Evolutionary conservation across 805 yeast species (phyloP).

Genomic region (Lipomyces sp.): DNA sequence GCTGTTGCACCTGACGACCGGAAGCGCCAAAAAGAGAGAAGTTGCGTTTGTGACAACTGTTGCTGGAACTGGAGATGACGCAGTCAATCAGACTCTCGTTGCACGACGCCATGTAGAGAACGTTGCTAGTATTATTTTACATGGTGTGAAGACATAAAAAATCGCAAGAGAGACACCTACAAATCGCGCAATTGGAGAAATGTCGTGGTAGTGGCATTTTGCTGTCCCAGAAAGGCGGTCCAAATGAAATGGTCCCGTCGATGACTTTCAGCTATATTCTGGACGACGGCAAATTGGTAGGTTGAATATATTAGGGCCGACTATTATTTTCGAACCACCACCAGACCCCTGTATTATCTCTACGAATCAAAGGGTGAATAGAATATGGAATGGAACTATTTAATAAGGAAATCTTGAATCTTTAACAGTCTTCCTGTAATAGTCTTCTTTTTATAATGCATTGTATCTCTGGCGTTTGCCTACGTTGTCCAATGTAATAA

Average conservation of each 20-base stretch:
- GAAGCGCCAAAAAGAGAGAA: conserved; percentile 10
- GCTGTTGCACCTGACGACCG: neutral
- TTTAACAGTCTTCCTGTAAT: neutral
- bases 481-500: no score
- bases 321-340: neutral
- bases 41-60: conserved; percentile 20
- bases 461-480: neutral
- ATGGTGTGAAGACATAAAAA: neutral
- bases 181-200: neutral
- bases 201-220: neutral
- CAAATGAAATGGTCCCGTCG: neutral
- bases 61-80: conserved; percentile 13
- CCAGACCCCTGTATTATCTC: neutral
- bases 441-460: neutral
- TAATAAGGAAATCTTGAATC: neutral
- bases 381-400: neutral
- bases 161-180: neutral
- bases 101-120: conserved; percentile 24
- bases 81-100: conserved; percentile 14
- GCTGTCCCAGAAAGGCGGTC: neutral
- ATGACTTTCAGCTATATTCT: neutral
- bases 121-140: conserved; percentile 21
- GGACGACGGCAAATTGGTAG: no score
- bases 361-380: neutral
- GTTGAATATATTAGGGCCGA: neutral